phyloP scores from a whole-genome alignment of 768 basidiomycete species.

The Podaxis sp. region DNA sequence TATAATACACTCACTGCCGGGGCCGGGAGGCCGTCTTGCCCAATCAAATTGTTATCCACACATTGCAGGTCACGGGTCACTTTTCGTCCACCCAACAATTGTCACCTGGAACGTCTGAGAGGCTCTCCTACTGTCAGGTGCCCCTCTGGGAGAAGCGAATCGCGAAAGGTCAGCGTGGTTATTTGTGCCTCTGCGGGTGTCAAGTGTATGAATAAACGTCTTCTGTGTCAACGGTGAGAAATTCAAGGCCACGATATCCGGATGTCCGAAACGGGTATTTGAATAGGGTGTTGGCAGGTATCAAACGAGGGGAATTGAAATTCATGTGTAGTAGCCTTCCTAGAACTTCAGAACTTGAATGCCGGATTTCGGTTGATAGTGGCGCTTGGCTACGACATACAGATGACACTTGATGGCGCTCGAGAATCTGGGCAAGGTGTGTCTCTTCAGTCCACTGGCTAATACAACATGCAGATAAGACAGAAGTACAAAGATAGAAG shows the following conservation, averaged over 20 bases:
- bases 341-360: too few relatives aligned
- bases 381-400: too few relatives aligned
- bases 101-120: not conserved
- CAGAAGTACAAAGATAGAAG: too few relatives aligned
- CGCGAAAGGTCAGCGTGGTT: not conserved
- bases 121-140: constrained; percentile 4
- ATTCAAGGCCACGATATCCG: not conserved
- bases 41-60: not conserved
- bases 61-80: not conserved
- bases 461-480: too few relatives aligned
- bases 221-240: constrained; percentile 1
- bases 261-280: not conserved
- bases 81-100: not conserved
- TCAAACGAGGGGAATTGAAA: not conserved
- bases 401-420: too few relatives aligned
- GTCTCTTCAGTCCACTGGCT: too few relatives aligned
- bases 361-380: too few relatives aligned
- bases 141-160: not conserved
- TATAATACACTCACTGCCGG: not conserved
- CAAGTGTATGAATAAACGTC: not conserved
- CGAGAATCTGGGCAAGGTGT: too few relatives aligned
- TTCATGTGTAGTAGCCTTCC: too few relatives aligned
- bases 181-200: not conserved
- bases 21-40: not conserved
- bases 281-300: not conserved